These are phyloP conservation scores for Colletotrichum simmondsii DNA, from an alignment of 2,329 filamentous ascomycete genomes.

Conservation along the genomic window DNA sequence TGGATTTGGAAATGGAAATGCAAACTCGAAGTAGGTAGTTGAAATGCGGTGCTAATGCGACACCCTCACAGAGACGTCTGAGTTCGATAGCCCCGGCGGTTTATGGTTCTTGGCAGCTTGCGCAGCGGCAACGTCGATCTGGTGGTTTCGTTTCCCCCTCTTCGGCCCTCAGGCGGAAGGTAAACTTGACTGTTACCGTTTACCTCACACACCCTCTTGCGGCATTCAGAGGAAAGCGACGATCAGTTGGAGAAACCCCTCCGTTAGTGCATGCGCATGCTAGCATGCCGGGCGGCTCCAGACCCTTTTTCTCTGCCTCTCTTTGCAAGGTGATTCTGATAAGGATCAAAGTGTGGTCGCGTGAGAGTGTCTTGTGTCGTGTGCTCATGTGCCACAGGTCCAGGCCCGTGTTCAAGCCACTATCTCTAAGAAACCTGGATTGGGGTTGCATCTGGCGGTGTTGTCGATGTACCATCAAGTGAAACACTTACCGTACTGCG, in stretches of 20 bases:
- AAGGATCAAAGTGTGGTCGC: background rate
- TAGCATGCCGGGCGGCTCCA: background rate
- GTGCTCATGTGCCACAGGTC: constrained; percentile 32
- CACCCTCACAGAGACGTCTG: background rate
- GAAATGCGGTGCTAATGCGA: background rate
- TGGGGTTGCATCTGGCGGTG: constrained; percentile 11
- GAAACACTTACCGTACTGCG: background rate
- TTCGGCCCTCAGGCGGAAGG: background rate
- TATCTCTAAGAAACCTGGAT: background rate
- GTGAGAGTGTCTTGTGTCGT: constrained; percentile 25
- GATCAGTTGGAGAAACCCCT: constrained; percentile 26
- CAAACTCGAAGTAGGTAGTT: background rate
- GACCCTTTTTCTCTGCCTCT: background rate
- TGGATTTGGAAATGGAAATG: background rate
- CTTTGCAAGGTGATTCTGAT: background rate
- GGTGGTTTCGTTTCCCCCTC: background rate
- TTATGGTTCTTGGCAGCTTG: constrained; percentile 7
- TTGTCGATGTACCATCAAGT: background rate
- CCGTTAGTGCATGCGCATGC: background rate
- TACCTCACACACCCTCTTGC: background rate
- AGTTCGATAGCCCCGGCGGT: constrained; percentile 16
- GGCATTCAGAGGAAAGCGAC: background rate
- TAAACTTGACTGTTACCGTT: background rate
- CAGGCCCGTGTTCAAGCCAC: constrained; percentile 18
- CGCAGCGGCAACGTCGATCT: constrained; percentile 25